A percentile compares a stretch with the other conserved stretches of the same genome.
Evolutionary conservation across 192 early-diverging fungal genomes (phyloP).

Genomic region (Dissophora globulifera): DNA sequence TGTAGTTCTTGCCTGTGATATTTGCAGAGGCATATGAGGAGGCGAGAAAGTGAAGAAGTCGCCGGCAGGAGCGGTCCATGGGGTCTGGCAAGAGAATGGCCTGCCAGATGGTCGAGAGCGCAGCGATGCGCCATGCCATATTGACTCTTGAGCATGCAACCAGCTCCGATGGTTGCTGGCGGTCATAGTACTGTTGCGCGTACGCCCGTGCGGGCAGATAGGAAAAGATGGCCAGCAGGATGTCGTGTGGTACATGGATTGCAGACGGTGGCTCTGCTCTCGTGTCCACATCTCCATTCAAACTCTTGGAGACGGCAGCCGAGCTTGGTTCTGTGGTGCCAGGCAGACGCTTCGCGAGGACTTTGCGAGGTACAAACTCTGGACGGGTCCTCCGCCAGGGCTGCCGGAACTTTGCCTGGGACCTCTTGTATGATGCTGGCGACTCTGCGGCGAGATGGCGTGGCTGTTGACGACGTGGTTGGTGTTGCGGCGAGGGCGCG

Average conservation of each 20-base stretch:
- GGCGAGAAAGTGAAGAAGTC: constrained; percentile 36
- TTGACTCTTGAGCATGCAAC: constrained; percentile 48
- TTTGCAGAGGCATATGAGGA: constrained; percentile 44
- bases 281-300: too few relatives aligned
- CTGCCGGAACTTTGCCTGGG: constrained; percentile 29
- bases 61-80: constrained; percentile 35
- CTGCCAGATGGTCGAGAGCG: constrained; percentile 48
- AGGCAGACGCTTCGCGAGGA: background rate
- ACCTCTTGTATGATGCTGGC: constrained; percentile 3
- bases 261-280: background rate
- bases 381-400: constrained; percentile 33
- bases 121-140: constrained; percentile 49
- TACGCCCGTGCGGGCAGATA: constrained; percentile 33
- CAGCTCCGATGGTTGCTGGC: constrained; percentile 34
- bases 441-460: background rate
- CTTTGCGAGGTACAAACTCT: constrained; percentile 8
- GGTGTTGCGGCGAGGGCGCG: constrained; percentile 6
- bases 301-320: background rate
- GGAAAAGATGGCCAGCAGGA: constrained; percentile 47
- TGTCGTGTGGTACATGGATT: constrained; percentile 36
- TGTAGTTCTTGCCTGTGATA: constrained; percentile 48
- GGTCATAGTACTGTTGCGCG: constrained; percentile 51
- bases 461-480: background rate
- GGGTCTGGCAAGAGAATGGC: constrained; percentile 42
- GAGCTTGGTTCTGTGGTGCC: background rate